These are phyloP conservation scores for Globisporangium splendens DNA, from an alignment of 352 stramenopile genomes.

Conservation along the genomic window DNA sequence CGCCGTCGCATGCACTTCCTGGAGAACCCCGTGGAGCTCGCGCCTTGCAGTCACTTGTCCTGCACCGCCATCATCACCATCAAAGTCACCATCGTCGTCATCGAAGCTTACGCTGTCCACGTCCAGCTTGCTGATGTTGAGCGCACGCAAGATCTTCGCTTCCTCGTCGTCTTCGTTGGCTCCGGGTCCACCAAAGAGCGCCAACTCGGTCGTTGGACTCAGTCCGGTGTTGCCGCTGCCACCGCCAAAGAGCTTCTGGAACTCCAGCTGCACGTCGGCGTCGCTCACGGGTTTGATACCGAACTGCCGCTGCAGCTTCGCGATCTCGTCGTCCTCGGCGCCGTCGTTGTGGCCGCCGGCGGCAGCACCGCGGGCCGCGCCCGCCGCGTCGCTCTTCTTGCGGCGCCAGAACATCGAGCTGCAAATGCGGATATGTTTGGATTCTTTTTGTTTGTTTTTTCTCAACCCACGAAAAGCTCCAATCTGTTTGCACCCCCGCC, in stretches of 20 bases:
- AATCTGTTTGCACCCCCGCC: too few species aligned
- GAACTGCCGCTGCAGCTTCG: conserved; percentile 70
- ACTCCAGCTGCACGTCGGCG: conserved; percentile 65
- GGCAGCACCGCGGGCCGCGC: conserved; percentile 2
- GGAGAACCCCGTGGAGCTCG: conserved; percentile 36
- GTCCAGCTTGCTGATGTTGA: conserved; percentile 31
- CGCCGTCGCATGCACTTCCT: conserved; percentile 30
- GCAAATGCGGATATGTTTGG: neutral
- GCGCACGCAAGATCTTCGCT: conserved; percentile 46
- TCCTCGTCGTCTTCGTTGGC: conserved; percentile 50
- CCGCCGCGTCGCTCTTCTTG: conserved; percentile 19
- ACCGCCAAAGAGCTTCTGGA: conserved; percentile 47
- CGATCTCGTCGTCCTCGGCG: conserved; percentile 34
- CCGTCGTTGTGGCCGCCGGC: neutral
- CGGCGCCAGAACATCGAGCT: conserved; percentile 61
- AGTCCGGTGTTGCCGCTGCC: conserved; percentile 9
- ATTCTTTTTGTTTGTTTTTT: too few species aligned
- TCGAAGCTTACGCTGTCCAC: conserved; percentile 24
- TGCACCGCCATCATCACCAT: conserved; percentile 13
- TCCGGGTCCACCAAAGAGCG: conserved; percentile 29
- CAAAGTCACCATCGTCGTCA: conserved; percentile 10
- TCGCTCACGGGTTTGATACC: conserved; percentile 68
- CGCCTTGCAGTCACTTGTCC: conserved; percentile 17
- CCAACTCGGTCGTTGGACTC: conserved; percentile 46
- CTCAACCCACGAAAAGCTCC: too few species aligned